Conservation (phyloP, 305 asterid species). For the Coffea humblotiana region DNA sequence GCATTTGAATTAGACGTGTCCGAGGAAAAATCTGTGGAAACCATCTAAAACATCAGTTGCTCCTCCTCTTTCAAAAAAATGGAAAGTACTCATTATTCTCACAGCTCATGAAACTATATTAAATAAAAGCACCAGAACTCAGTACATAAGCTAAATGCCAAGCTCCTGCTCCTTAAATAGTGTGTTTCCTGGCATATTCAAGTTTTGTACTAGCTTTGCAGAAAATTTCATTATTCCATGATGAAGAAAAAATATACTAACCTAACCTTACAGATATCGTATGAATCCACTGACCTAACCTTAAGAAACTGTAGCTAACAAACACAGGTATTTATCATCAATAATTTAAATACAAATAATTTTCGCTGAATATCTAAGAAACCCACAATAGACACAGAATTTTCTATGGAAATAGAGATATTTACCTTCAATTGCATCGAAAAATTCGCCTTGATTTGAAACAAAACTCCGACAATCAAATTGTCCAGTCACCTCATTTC, state of each 20-base stretch:
- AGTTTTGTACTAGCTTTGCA: neutral
- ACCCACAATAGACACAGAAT: no score
- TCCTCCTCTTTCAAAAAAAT: no score
- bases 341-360: neutral
- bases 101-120: neutral
- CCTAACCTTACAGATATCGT: neutral
- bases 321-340: neutral
- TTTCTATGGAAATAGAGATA: neutral
- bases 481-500: slow-evolving; percentile 34
- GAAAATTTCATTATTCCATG: no score
- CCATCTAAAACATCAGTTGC: neutral
- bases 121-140: neutral
- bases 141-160: neutral
- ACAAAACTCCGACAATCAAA: slow-evolving; percentile 54
- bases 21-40: slow-evolving; percentile 56
- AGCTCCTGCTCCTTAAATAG: neutral
- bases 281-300: no score
- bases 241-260: neutral
- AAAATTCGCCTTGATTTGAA: slow-evolving; percentile 64
- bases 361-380: no score
- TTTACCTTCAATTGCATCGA: slow-evolving; percentile 76
- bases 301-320: no score
- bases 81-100: no score
- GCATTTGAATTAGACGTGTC: slow-evolving; percentile 48
- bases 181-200: neutral